These are phyloP conservation scores for Aspergillus candidus DNA, from an alignment of 2,329 filamentous ascomycete genomes.

Conservation along the genomic window DNA sequence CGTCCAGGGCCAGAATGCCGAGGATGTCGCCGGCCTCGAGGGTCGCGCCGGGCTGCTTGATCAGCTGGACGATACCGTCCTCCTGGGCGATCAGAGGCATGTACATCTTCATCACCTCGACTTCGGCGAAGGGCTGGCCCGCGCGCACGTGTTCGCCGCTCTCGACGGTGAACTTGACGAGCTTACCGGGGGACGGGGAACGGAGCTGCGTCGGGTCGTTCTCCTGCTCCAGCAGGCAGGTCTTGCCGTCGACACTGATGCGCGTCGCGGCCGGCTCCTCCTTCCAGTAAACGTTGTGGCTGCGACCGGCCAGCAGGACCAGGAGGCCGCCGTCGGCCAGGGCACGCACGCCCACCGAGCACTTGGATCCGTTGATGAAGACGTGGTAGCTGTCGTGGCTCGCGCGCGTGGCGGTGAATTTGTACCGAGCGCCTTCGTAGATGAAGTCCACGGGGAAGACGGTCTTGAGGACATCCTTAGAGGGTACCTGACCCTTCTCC, in stretches of 20 bases:
- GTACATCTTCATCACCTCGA: conserved; percentile 99
- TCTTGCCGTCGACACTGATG: conserved; percentile 95
- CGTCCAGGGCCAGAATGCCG: conserved; percentile 92
- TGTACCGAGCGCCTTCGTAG: conserved; percentile 93
- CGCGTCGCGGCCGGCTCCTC: conserved; percentile 95
- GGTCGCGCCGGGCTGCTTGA: conserved; percentile 98
- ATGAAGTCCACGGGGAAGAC: conserved; percentile 98
- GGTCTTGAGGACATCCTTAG: conserved; percentile 94
- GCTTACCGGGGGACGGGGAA: conserved; percentile 90
- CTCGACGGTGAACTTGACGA: conserved; percentile 95
- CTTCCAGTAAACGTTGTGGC: conserved; percentile 99
- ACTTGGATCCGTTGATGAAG: conserved; percentile 98
- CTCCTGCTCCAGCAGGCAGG: conserved; percentile 94
- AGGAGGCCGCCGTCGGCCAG: conserved; percentile 91
- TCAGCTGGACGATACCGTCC: conserved; percentile 92
- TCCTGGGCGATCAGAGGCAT: conserved; percentile 95
- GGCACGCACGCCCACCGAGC: conserved; percentile 83
- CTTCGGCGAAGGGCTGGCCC: conserved; percentile 89
- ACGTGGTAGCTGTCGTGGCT: conserved; percentile 92
- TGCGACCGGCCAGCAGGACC: conserved; percentile 82
- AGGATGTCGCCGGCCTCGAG: conserved; percentile 97
- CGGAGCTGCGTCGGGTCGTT: conserved; percentile 97
- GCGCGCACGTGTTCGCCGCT: conserved; percentile 90
- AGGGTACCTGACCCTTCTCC: conserved; percentile 94
- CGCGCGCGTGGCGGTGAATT: conserved; percentile 93